Conservation (phyloP, 1,139 yeast species). For the Debaryomyces singareniensis region DNA sequence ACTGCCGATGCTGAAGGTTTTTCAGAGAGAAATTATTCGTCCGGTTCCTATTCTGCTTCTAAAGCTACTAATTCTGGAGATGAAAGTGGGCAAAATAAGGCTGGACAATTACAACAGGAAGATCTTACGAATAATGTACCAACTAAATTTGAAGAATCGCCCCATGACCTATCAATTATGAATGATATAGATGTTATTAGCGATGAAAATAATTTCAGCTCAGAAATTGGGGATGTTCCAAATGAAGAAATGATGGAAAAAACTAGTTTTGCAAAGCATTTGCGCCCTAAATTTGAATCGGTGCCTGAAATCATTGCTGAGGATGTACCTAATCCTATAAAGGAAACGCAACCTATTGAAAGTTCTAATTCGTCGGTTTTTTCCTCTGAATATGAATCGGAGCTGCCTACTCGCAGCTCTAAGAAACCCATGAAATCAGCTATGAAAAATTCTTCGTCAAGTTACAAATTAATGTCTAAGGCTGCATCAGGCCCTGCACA, state of each 20-base stretch:
- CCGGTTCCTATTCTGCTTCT: neutral
- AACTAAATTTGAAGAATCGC: too few species aligned
- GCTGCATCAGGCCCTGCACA: constrained; percentile 35
- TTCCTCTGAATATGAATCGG: constrained; percentile 24
- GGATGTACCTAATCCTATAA: neutral
- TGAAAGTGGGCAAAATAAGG: neutral
- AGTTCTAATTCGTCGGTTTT: constrained; percentile 27
- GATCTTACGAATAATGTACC: too few species aligned
- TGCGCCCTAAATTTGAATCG: constrained; percentile 28
- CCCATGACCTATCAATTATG: too few species aligned
- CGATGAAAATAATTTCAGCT: constrained; percentile 9
- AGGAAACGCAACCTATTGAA: constrained; percentile 4
- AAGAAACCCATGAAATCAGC: constrained; percentile 57
- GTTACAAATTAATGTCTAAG: constrained; percentile 12
- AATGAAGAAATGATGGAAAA: constrained; percentile 12
- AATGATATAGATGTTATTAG: too few species aligned
- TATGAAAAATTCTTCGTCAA: constrained; percentile 43
- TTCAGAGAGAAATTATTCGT: neutral
- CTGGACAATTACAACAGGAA: too few species aligned
- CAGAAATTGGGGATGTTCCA: constrained; percentile 11
- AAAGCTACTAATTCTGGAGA: neutral
- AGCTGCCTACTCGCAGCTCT: constrained; percentile 9
- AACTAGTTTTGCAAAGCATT: constrained; percentile 18
- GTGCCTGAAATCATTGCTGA: constrained; percentile 22
- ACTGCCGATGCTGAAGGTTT: neutral